Evolutionary conservation across 2,329 filamentous ascomycete species (phyloP), one percentile per base, ranked within the genome.

Genomic region (Thelonectria discophora): DNA sequence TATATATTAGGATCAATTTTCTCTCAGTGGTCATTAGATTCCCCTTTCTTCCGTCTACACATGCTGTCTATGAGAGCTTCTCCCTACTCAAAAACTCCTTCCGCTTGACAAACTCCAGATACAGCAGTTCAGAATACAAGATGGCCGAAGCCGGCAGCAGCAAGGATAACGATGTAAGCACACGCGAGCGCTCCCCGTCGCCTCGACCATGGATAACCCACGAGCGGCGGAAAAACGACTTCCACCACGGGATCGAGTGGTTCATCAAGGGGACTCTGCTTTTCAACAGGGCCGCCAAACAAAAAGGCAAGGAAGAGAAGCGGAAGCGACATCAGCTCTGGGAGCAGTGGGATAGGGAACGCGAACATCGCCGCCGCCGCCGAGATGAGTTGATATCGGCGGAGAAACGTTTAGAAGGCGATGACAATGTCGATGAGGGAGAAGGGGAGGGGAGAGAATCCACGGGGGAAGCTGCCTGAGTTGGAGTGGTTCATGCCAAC

Each of bases 241-340:
- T 57, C 1, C 63, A 65, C 39, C 48, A 57, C 27, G 48, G 37
- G 4, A 49, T 65, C 17, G 63, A 55, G n/a, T 49, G 58, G 47
- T 42, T 39, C 3, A 18, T 65, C 5, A 52, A 52, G 37, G 24
- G 30, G 27, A 40, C 27, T 30, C 27, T 30, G 27, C 27, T 61
- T 7, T 43, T 57, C 9, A 39, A 54, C 18, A 39, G 43, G 7
- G 18, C 39, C 5, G 60, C 60, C 9, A 55, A 57, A 34, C n/a
- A 51, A n/a, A 37, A 50, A 9, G 48, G 50, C 12, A 30, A 55
- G 9, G 21, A 45, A 30, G 49, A 46, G 3, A 43, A 21, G 17
- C 52, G 24, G 20, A 13, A 24, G 5, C 61, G 62, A 5, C 58
- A 62, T 39, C 12, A 15, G 7, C 7, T 5, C 3, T 60, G 58